Conservation (phyloP, 805 yeast species). For the Candida insectorum region DNA sequence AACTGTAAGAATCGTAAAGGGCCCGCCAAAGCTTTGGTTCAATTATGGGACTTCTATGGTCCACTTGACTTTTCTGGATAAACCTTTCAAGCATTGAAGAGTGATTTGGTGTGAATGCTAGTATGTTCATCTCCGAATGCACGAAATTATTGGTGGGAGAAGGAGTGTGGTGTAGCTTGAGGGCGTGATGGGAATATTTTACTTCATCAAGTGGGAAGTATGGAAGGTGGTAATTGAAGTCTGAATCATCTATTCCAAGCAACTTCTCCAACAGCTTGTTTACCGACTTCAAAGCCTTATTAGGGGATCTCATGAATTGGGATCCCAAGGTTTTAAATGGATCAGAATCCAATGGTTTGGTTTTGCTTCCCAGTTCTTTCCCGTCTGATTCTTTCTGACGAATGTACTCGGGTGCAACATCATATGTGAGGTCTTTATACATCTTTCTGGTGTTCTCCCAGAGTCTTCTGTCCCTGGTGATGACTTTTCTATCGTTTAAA, state of each 20-base stretch:
- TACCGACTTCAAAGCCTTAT: slow-evolving; percentile 9
- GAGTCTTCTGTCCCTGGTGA: slow-evolving; percentile 7
- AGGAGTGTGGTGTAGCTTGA: too few relatives aligned
- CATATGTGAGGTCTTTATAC: slow-evolving; percentile 9
- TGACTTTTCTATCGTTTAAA: slow-evolving; percentile 12
- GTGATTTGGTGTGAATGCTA: slow-evolving; percentile 12
- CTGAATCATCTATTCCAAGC: slow-evolving; percentile 2
- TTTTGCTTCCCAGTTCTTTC: too few relatives aligned
- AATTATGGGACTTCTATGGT: background rate
- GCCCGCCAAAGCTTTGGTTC: slow-evolving; percentile 7
- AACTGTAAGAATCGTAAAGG: slow-evolving; percentile 11
- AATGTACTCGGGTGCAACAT: too few relatives aligned
- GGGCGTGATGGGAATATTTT: too few relatives aligned
- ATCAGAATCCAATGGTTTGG: too few relatives aligned
- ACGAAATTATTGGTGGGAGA: too few relatives aligned
- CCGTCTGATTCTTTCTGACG: background rate
- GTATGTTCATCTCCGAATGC: slow-evolving; percentile 11
- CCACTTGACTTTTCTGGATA: slow-evolving; percentile 6
- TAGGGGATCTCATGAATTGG: too few relatives aligned
- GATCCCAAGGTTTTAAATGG: slow-evolving; percentile 7
- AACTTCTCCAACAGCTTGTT: slow-evolving; percentile 8
- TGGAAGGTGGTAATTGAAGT: slow-evolving; percentile 11
- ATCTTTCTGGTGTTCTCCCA: slow-evolving; percentile 7
- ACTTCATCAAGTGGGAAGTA: too few relatives aligned
- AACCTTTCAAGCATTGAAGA: slow-evolving; percentile 3